Percentiles rank a stretch among this genome's conserved stretches.
Evolutionary conservation across 202 grass and related monocot genomes (phyloP).

Genomic region (Setaria italica): DNA sequence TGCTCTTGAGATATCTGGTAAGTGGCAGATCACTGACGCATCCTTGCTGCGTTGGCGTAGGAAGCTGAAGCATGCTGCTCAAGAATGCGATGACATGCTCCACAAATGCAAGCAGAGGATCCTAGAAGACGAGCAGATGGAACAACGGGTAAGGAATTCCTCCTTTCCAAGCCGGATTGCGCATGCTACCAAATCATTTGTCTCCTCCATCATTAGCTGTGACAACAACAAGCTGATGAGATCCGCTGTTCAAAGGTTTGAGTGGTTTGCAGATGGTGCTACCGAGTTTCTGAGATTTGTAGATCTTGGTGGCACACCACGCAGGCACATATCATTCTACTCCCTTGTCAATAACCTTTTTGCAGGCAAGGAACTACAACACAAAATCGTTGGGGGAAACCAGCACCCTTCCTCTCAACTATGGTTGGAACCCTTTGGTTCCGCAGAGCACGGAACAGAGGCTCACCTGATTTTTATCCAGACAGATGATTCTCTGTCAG

Average conservation of each 20-base stretch:
- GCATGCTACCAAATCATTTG: neutral
- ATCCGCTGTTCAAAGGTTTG: neutral
- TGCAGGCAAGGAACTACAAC: neutral
- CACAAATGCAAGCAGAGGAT: neutral
- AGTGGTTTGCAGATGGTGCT: conserved; percentile 27
- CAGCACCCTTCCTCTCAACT: neutral
- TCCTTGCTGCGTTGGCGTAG: conserved; percentile 16
- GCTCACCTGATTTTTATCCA: neutral
- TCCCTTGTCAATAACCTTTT: neutral
- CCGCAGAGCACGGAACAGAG: neutral
- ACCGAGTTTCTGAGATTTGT: conserved; percentile 24
- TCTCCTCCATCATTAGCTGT: neutral
- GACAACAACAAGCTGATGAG: neutral
- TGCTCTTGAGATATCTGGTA: neutral
- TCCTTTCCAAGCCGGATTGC: neutral
- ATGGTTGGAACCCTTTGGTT: neutral
- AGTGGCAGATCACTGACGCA: neutral
- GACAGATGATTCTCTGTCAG: neutral
- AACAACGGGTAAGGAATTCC: neutral
- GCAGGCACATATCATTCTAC: neutral
- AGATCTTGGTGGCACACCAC: neutral
- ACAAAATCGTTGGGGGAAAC: neutral
- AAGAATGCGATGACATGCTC: neutral
- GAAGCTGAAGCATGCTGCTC: conserved; percentile 35
- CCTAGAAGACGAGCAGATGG: neutral